Base-by-base conservation (phyloP, 2,329 filamentous ascomycete genomes). In the Penicillium sp. region DNA sequence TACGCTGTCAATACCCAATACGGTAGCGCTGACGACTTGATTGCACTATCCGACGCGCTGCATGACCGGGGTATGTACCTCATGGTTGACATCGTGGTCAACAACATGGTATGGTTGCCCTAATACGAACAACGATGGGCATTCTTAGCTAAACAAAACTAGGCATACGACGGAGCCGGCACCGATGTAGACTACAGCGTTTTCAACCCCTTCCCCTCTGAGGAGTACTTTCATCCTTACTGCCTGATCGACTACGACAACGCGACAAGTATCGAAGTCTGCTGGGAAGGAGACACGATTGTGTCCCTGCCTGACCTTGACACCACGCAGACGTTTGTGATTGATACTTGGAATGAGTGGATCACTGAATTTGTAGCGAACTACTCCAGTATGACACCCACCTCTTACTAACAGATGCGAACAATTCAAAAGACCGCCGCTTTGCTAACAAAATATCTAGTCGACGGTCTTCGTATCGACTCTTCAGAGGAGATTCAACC, bases 291-390 rank as follows among this genome's bases (percentile, higher is more conserved):
- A 23, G 77, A 79, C 57, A 74, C 74, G 14, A 77, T 74, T 14
- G 78, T 83, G 18, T 75, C 79, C 0, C 78, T 89, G 0, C 83
- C 85, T 0, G 86, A 89, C 62, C 67, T 89, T 9, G 73, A 82
- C 56, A 89, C 86, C 1, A 77, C 81, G 40, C 72, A 76, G 30
- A 50, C 71, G 0, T 67, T 68, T 1, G 80, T 88, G 9, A 75
- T 77, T 23, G 65, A 67, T 11, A 71, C 81, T 2, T 83, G 81
- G 66, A 73, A 82, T 52, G 66, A 74, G 9, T 89, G 86, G 87
- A 76, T 88, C 61, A 68, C 66, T 23, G 72, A 73, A 40, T 73
- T 88, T 0, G 80, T 88, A 1, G 67, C 75, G 2, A 81, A 84
- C 60, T 89, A 86, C 64, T 76, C 74, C 20, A 84, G 87, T 73